A percentile compares a stretch with the other conserved stretches of the same genome.
phyloP scores from a whole-genome alignment of 805 yeast genomes.

The Brettanomyces bruxellensis region DNA sequence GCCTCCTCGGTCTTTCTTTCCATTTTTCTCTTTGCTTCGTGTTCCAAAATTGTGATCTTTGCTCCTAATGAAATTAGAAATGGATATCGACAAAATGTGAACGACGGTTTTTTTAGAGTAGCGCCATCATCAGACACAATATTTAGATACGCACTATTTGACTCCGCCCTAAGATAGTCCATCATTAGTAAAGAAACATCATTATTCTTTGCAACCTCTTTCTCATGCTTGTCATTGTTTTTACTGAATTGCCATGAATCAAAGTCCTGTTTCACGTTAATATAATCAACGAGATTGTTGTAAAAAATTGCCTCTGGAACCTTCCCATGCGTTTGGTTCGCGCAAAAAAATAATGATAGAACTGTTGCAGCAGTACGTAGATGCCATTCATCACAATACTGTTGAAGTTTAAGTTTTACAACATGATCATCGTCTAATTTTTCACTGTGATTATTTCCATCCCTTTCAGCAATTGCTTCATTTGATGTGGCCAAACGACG shows the following conservation, averaged over 20 bases:
- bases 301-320: conserved; percentile 47
- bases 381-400: conserved; percentile 80
- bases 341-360: conserved; percentile 44
- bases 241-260: conserved; percentile 65
- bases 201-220: conserved; percentile 1
- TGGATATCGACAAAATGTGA: conserved; percentile 76
- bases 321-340: conserved; percentile 32
- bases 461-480: conserved; percentile 1
- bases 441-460: conserved; percentile 1
- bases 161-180: conserved; percentile 34
- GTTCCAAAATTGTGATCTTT: conserved; percentile 71
- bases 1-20: conserved; percentile 86
- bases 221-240: conserved; percentile 14
- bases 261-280: conserved; percentile 70
- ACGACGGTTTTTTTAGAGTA: conserved; percentile 19
- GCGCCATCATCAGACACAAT: conserved; percentile 20
- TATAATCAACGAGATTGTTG: conserved; percentile 73
- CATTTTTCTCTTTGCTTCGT: conserved; percentile 76
- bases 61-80: conserved; percentile 74
- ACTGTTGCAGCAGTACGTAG: conserved; percentile 56
- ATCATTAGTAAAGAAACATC: conserved; percentile 31
- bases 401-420: conserved; percentile 38
- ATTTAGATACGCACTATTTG: conserved; percentile 26
- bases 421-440: conserved; percentile 13
- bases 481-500: conserved; percentile 10